Conservation (phyloP, 345 rosid species). For the rapeseed (Brassica napus) region DNA sequence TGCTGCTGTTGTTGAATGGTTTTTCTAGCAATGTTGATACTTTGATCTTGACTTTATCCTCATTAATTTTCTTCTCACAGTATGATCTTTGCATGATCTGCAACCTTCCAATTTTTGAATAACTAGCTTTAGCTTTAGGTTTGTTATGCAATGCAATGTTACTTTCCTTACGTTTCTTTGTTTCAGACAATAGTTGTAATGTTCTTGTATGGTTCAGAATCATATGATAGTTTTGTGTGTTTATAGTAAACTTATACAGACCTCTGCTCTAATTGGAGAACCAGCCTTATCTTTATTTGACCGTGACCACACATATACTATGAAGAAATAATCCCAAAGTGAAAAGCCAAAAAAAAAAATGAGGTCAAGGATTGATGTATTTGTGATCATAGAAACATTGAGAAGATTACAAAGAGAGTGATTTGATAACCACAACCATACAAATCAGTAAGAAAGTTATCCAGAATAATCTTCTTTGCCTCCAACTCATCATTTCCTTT, state of each 20-base stretch:
- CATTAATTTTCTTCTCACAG: no score
- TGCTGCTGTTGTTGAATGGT: no score
- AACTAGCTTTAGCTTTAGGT: no score
- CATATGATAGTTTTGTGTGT: slow-evolving; percentile 10
- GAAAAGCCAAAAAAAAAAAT: slow-evolving; percentile 29
- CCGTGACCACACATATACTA: not conserved
- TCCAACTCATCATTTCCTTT: slow-evolving; percentile 31
- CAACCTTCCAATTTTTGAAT: no score
- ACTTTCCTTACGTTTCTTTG: not conserved
- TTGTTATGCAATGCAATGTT: no score
- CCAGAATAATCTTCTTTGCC: slow-evolving; percentile 67
- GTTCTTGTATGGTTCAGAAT: not conserved
- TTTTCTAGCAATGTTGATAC: no score
- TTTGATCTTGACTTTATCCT: no score
- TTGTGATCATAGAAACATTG: slow-evolving; percentile 30
- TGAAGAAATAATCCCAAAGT: not conserved
- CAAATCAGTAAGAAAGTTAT: slow-evolving; percentile 52
- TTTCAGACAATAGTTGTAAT: not conserved
- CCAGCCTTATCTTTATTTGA: slow-evolving; percentile 1
- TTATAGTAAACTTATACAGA: not conserved
- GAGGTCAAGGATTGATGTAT: not conserved
- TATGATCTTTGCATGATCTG: no score
- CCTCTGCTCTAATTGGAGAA: not conserved
- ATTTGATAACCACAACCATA: slow-evolving; percentile 35
- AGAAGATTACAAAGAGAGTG: slow-evolving; percentile 16